These are phyloP conservation scores for Erigeron philadelphicus DNA, from an alignment of 140 eudicot genomes.

Conservation along the genomic window DNA sequence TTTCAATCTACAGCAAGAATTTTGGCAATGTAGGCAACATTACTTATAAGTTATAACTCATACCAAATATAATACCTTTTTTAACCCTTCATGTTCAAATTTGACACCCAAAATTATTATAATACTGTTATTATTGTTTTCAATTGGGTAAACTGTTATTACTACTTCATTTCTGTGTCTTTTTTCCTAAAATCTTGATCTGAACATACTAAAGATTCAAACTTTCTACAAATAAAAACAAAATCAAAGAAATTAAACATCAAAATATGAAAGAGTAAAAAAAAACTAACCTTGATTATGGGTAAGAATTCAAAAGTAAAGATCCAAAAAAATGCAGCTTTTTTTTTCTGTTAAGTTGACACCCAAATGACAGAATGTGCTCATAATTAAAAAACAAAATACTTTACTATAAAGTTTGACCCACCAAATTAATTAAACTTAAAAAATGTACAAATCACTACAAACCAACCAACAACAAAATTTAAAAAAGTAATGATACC, in stretches of 20 bases:
- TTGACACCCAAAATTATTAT: not conserved
- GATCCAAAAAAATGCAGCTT: constrained; percentile 26
- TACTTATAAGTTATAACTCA: not conserved
- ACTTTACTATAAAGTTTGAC: constrained; percentile 2
- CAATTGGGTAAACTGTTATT: too few relatives aligned
- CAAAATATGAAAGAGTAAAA: not conserved
- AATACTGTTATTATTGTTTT: too few relatives aligned
- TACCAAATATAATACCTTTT: constrained; percentile 1
- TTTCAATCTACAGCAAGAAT: not conserved
- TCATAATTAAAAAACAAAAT: not conserved
- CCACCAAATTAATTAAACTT: constrained; percentile 3
- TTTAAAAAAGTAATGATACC: not conserved
- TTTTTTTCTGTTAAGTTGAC: constrained; percentile 1
- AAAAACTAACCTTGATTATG: constrained; percentile 26
- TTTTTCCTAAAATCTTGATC: constrained; percentile 8
- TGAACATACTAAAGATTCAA: constrained; percentile 13
- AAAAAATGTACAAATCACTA: not conserved
- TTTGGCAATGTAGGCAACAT: constrained; percentile 12
- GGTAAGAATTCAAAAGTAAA: constrained; percentile 17
- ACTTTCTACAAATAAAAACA: not conserved
- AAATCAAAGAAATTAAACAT: constrained; percentile 9
- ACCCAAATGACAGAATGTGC: constrained; percentile 27
- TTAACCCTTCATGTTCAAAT: constrained; percentile 8
- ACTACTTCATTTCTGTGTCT: too few relatives aligned
- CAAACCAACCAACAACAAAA: not conserved